Evolutionary conservation across 768 basidiomycete species (phyloP).

Genomic region (Mycena galericulata): DNA sequence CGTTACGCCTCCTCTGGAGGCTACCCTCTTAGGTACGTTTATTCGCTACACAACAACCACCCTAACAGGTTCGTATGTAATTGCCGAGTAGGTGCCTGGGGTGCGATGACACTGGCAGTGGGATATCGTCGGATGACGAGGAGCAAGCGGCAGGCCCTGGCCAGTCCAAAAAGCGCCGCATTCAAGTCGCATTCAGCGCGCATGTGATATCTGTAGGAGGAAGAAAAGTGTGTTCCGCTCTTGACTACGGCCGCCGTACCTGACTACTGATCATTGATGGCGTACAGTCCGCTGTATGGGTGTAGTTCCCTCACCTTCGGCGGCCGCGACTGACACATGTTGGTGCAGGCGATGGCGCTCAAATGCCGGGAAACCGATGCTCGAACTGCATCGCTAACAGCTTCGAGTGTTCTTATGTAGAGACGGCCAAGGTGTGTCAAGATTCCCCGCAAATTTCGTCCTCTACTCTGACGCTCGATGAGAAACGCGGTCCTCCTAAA

Average conservation of each 20-base stretch:
- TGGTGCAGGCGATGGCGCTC: constrained; percentile 72
- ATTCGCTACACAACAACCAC: too few relatives aligned
- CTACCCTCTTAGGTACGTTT: too few relatives aligned
- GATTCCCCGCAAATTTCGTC: not conserved
- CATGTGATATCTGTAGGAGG: constrained; percentile 78
- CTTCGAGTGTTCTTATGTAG: constrained; percentile 74
- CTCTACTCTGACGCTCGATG: constrained; percentile 2
- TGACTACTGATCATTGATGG: too few relatives aligned
- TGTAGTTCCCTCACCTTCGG: not conserved
- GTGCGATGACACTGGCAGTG: too few relatives aligned
- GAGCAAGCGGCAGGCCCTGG: constrained; percentile 6
- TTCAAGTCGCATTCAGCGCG: constrained; percentile 57
- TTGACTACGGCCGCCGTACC: too few relatives aligned
- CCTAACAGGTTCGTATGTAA: too few relatives aligned
- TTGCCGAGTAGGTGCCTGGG: too few relatives aligned
- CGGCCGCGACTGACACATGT: constrained; percentile 19
- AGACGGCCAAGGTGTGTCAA: constrained; percentile 71
- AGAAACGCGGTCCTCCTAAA: constrained; percentile 73
- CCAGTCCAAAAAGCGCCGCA: constrained; percentile 63
- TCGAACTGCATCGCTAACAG: constrained; percentile 71
- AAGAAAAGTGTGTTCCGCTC: constrained; percentile 70
- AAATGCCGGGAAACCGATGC: constrained; percentile 71
- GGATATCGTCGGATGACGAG: constrained; percentile 24
- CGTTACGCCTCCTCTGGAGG: too few relatives aligned
- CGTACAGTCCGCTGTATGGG: constrained; percentile 21